Evolutionary conservation across 768 basidiomycete species (phyloP).

Genomic region (Russula griseocarnosa): DNA sequence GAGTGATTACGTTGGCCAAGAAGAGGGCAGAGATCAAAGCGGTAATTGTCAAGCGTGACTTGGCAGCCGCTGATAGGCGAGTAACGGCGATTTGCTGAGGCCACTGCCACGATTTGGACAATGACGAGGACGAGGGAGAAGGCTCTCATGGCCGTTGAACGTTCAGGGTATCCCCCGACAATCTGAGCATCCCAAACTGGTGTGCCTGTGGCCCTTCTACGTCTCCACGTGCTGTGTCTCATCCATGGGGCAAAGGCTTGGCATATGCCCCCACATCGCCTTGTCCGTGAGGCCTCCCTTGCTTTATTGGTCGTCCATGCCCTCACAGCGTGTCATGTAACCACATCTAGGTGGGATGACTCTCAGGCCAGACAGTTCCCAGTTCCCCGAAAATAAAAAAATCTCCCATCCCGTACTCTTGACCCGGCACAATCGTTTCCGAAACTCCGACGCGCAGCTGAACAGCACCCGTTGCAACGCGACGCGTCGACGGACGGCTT

Average conservation of each 20-base stretch:
- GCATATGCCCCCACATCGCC: not conserved
- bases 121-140: conserved; percentile 4
- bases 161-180: not conserved
- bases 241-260: not conserved
- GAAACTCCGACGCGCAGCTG: not conserved
- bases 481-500: conserved; percentile 2
- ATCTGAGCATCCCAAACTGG: not conserved
- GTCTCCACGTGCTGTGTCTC: not conserved
- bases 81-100: conserved; percentile 12
- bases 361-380: not conserved
- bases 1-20: conserved; percentile 28
- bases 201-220: not conserved
- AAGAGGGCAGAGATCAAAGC: conserved; percentile 35
- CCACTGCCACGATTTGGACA: not conserved
- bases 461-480: not conserved
- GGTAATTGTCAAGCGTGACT: conserved; percentile 6
- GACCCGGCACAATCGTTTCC: not conserved
- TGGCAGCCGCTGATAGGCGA: not conserved
- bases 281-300: not conserved
- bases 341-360: not conserved
- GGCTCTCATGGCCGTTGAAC: conserved; percentile 1
- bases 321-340: not conserved
- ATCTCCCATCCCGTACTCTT: not conserved
- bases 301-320: not conserved
- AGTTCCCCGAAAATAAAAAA: no score